A percentile compares a stretch with the other conserved stretches of the same genome.
Conservation (phyloP, 257 asterid species). For the Nicotiana sylvestris region DNA sequence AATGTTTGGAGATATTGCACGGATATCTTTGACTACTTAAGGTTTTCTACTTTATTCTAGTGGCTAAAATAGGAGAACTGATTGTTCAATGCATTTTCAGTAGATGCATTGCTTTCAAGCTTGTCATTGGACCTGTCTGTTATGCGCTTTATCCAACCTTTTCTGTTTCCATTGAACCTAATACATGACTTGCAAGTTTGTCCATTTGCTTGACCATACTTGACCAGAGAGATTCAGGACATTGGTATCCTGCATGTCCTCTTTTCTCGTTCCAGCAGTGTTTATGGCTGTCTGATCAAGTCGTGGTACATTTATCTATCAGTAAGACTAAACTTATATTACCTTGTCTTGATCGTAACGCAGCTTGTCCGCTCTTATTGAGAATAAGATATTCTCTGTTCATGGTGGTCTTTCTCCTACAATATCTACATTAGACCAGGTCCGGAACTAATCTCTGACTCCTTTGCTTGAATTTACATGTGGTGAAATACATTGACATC, state of each 20-base stretch:
- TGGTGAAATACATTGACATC: conserved; percentile 16
- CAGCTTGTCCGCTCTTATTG: conserved; percentile 95
- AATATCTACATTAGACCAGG: conserved; percentile 91
- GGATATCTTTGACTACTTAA: conserved; percentile 84
- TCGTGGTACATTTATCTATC: background rate
- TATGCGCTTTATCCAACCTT: background rate
- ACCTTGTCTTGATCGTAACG: conserved; percentile 17
- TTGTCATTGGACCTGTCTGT: background rate
- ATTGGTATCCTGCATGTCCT: background rate
- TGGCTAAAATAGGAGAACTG: background rate
- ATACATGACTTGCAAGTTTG: background rate
- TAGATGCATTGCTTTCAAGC: background rate
- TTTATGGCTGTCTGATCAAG: background rate
- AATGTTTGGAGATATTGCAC: conserved; percentile 99
- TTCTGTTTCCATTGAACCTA: background rate
- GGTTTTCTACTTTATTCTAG: conserved; percentile 46
- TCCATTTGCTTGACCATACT: background rate
- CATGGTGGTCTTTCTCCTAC: conserved; percentile 98
- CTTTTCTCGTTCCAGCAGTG: background rate
- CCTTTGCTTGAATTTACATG: background rate
- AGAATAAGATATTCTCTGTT: conserved; percentile 86
- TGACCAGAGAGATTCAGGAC: background rate
- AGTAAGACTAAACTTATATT: conserved; percentile 12
- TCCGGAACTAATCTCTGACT: conserved; percentile 20
- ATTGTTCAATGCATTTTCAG: background rate